Conservation (phyloP, 352 stramenopile species). For the Globisporangium paroecandrum region DNA sequence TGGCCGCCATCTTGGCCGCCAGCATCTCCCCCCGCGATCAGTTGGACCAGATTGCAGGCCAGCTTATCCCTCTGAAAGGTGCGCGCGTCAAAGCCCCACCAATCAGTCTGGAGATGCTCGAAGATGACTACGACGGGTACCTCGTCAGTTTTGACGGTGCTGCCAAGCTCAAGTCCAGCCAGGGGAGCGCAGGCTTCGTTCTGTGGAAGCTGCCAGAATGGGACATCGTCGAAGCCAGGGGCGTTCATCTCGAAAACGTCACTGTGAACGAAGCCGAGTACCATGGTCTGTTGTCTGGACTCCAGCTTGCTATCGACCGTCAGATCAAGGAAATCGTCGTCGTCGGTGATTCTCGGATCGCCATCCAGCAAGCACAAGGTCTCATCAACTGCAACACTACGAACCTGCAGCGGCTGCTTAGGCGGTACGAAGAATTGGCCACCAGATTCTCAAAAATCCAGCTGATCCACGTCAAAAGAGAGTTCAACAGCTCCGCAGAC, state of each 20-base stretch:
- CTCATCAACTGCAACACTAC: conserved; percentile 17
- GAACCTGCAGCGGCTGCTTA: conserved; percentile 8
- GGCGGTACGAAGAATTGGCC: not conserved
- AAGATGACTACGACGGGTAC: not conserved
- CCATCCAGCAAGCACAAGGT: conserved; percentile 16
- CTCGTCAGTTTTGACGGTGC: conserved; percentile 24
- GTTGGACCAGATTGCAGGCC: not conserved
- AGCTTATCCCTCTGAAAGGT: not conserved
- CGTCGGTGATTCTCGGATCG: conserved; percentile 18
- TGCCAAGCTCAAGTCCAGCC: conserved; percentile 8
- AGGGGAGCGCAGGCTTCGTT: conserved; percentile 19
- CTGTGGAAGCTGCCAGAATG: conserved; percentile 20
- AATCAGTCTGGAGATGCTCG: conserved; percentile 9
- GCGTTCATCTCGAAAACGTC: conserved; percentile 8
- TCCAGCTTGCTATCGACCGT: not conserved
- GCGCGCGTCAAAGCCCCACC: not conserved
- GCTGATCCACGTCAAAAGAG: conserved; percentile 7
- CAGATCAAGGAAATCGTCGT: conserved; percentile 14
- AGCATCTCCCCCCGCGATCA: not conserved
- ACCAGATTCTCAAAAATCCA: not conserved
- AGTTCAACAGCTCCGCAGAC: conserved; percentile 14
- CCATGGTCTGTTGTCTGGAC: conserved; percentile 14
- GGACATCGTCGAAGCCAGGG: conserved; percentile 16
- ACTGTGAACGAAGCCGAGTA: conserved; percentile 30
- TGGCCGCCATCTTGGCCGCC: not conserved